Percentiles rank a stretch among this genome's conserved stretches.
These are phyloP conservation scores for Pelargonium fulgidum DNA, from an alignment of 441 rosid genomes.

Conservation along the genomic window DNA sequence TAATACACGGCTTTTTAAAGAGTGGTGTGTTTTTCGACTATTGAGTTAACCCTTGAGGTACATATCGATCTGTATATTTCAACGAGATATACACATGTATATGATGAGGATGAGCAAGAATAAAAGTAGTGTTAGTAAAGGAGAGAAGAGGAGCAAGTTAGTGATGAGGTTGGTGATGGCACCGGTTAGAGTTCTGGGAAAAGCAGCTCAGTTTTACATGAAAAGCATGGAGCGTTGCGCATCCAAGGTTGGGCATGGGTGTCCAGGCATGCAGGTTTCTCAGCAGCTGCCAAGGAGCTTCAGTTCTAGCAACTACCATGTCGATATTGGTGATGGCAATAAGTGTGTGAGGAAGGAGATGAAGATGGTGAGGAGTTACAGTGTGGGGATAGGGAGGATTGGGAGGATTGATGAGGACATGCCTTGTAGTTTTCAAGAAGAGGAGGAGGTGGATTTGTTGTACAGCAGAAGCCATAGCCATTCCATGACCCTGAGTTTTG, in stretches of 20 bases:
- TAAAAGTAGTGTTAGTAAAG: neutral
- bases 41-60: too few species aligned
- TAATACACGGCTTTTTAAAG: too few species aligned
- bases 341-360: neutral
- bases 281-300: neutral
- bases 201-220: neutral
- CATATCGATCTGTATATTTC: neutral
- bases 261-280: neutral
- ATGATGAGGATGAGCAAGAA: neutral
- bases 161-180: neutral
- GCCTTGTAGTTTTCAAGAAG: slow-evolving; percentile 36
- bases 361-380: slow-evolving; percentile 17
- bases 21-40: too few species aligned
- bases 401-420: slow-evolving; percentile 42
- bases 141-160: neutral
- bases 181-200: neutral
- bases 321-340: too few species aligned
- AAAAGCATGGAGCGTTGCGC: neutral
- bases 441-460: slow-evolving; percentile 1
- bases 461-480: slow-evolving; percentile 14
- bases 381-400: slow-evolving; percentile 40
- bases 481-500: slow-evolving; percentile 8
- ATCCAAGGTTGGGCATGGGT: neutral
- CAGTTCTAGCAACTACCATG: neutral
- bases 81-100: too few species aligned